A percentile compares a stretch with the other conserved stretches of the same genome.
phyloP scores from a whole-genome alignment of 1,284 basidiomycete species.

The Leccinum angustisporum region DNA sequence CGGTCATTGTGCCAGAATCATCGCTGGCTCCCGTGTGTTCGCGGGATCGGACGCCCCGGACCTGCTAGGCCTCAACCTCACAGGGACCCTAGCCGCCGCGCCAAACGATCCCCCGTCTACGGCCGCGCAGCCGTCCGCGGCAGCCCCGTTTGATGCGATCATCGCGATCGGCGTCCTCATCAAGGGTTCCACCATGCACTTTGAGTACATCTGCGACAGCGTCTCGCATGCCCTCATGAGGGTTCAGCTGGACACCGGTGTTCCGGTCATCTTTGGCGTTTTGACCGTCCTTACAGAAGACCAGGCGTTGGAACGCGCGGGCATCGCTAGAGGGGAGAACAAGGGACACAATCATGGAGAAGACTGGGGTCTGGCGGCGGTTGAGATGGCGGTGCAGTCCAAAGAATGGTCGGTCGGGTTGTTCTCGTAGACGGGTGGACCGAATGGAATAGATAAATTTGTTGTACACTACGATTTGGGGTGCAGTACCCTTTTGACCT shows the following conservation, averaged over 20 bases:
- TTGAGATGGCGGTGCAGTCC: conserved; percentile 83
- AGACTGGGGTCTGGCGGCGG: conserved; percentile 94
- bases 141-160: conserved; percentile 86
- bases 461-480: conserved; percentile 14
- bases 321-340: conserved; percentile 63
- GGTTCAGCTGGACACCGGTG: conserved; percentile 88
- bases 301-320: conserved; percentile 91
- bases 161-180: conserved; percentile 98
- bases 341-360: conserved; percentile 93
- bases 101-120: conserved; percentile 46
- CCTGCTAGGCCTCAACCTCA: conserved; percentile 68
- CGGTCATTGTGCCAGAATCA: conserved; percentile 53
- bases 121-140: conserved; percentile 44
- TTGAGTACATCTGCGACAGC: conserved; percentile 96
- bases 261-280: conserved; percentile 97
- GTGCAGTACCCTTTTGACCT: not conserved
- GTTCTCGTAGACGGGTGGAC: conserved; percentile 40
- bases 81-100: conserved; percentile 27
- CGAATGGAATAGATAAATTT: conserved; percentile 1
- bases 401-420: conserved; percentile 77
- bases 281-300: conserved; percentile 92
- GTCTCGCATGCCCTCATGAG: conserved; percentile 94
- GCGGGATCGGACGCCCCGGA: conserved; percentile 71
- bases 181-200: conserved; percentile 97
- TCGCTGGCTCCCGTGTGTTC: conserved; percentile 83